phyloP scores from a whole-genome alignment of 306 rosid species.

The Sindora glabra region DNA sequence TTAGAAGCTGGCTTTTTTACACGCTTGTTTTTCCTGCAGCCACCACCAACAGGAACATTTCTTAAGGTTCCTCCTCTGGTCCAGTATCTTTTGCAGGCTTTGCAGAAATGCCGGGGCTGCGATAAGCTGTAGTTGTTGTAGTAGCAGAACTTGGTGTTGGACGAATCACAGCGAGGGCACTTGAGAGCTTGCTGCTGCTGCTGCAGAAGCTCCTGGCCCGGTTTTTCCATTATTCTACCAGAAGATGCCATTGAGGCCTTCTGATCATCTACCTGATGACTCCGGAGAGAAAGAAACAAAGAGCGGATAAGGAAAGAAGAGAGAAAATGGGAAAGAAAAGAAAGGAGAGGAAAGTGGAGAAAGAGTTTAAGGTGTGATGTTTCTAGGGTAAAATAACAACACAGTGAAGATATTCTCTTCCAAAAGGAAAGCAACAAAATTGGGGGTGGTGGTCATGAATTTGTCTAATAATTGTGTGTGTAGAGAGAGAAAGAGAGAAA shows the following conservation, averaged over 20 bases:
- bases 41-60: slow-evolving; percentile 92
- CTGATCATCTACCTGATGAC: slow-evolving; percentile 44
- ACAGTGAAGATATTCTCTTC: slow-evolving; percentile 62
- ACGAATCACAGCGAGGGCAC: slow-evolving; percentile 93
- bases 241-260: slow-evolving; percentile 57
- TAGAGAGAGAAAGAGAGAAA: slow-evolving; percentile 25
- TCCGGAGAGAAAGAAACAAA: slow-evolving; percentile 5
- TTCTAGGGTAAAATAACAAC: slow-evolving; percentile 53
- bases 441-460: slow-evolving; percentile 52
- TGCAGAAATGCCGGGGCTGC: slow-evolving; percentile 94
- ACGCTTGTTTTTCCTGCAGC: slow-evolving; percentile 83
- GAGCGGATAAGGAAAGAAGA: not conserved
- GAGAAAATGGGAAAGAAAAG: too few species aligned
- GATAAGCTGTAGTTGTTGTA: slow-evolving; percentile 95
- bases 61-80: slow-evolving; percentile 91
- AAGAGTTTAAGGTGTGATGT: slow-evolving; percentile 26
- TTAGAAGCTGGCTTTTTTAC: slow-evolving; percentile 34
- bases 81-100: slow-evolving; percentile 98
- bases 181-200: slow-evolving; percentile 39
- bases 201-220: slow-evolving; percentile 42
- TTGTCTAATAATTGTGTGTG: slow-evolving; percentile 78
- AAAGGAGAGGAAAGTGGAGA: not conserved
- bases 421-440: slow-evolving; percentile 76
- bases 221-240: slow-evolving; percentile 50
- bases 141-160: slow-evolving; percentile 92